Base-by-base conservation (phyloP, 331 rosid species). In the Malus hybrid region DNA sequence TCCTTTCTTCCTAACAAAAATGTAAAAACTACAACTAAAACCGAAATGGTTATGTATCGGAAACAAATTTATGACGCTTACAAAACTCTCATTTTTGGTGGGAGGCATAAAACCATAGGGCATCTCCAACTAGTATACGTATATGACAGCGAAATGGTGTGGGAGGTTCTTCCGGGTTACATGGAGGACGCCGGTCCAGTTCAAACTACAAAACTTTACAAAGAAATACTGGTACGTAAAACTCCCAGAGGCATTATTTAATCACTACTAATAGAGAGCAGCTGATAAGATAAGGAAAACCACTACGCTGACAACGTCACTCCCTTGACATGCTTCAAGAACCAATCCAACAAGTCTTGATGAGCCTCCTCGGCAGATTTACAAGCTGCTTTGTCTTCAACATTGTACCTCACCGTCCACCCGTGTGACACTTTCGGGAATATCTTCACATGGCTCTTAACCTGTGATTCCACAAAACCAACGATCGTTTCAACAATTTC, bases 341-440 rank as follows among this genome's bases (percentile, higher is more conserved):
- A 81, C 94, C 94, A 90, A 20, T 50, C 82, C 79, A 90, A 71
- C 83, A 88, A 27, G 77, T 90, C 75, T 71, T 81, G 70, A 77
- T 88, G 94, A 31, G 97, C 89, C 78, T 90, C 89, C 32, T 88
- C 87, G 8, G 97, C 96, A 57, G 56, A 34, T 81, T 86, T 83
- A 70, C 83, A 82, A n/a, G 94, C 91, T 57, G 56, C 85, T 76
- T 83, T 74, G 57, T 91, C 93, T 69, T 78, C 87, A 10, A 12
- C 54, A n/a, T 70, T 36, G 80, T 86, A 93, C 78, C 98, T 88
- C 79, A 87, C 82, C n/a, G 88, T 78, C 97, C 98, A 91, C 46
- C 98, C 78, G 33, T 91, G 98, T 5, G 31, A 8, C 10, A 80
- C 90, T 72, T 84, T 80, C 4, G 91, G 91, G 75, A 85, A 90